phyloP scores from a whole-genome alignment of 208 protist genomes.

The Strigomonas culicis region DNA sequence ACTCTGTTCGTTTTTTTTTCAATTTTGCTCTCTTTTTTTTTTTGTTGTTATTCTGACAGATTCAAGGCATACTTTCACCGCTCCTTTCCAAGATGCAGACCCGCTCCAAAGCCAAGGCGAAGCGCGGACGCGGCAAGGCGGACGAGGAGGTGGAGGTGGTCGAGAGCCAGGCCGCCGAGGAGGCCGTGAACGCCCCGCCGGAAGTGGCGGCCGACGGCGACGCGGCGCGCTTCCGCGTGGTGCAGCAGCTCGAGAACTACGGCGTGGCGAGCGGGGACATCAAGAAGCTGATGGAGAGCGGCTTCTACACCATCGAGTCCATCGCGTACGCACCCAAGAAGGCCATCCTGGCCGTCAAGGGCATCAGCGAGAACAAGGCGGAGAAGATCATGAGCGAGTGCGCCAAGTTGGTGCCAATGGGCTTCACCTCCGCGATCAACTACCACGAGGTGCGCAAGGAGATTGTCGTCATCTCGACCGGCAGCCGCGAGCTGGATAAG shows the following conservation, averaged over 20 bases:
- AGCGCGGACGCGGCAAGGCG: slow-evolving; percentile 32
- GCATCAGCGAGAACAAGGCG: slow-evolving; percentile 98
- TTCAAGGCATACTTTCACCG: slow-evolving; percentile 1
- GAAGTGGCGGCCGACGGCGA: slow-evolving; percentile 26
- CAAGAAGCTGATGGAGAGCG: slow-evolving; percentile 96
- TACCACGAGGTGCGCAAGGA: slow-evolving; percentile 95
- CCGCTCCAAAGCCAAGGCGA: slow-evolving; percentile 38
- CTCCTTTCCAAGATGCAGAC: slow-evolving; percentile 46
- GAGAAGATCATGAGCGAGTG: slow-evolving; percentile 97
- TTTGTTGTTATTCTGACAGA: not conserved
- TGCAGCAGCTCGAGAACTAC: slow-evolving; percentile 92
- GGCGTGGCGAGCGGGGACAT: slow-evolving; percentile 95
- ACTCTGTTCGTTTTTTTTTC: not conserved
- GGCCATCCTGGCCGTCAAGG: slow-evolving; percentile 95
- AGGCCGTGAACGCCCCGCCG: slow-evolving; percentile 30
- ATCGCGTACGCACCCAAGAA: slow-evolving; percentile 98
- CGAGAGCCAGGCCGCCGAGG: slow-evolving; percentile 24
- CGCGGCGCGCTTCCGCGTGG: slow-evolving; percentile 63
- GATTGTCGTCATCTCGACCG: slow-evolving; percentile 97
- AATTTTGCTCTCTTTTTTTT: not conserved
- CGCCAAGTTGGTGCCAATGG: slow-evolving; percentile 96
- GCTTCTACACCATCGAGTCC: slow-evolving; percentile 96
- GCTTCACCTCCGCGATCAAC: slow-evolving; percentile 97
- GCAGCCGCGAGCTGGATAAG: slow-evolving; percentile 98
- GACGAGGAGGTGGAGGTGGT: slow-evolving; percentile 35